Conservation (phyloP, 306 rosid genomes). For the Sicyos baderoa region DNA sequence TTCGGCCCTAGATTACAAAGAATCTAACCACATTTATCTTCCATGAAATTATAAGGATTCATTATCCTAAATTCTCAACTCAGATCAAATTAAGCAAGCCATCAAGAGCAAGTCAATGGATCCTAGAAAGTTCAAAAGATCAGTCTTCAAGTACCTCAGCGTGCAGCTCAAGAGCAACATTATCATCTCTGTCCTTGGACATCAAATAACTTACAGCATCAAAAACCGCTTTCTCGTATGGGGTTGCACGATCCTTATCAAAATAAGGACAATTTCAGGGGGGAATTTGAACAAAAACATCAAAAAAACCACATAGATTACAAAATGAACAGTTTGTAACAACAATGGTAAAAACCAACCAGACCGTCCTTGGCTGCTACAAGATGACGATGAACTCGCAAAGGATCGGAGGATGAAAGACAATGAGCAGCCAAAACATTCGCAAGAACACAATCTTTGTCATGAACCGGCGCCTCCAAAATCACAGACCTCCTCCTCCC, state of each 20-base stretch:
- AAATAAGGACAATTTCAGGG: background rate
- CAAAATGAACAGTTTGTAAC: background rate
- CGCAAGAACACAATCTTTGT: constrained; percentile 65
- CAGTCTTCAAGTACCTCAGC: constrained; percentile 33
- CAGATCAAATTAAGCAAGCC: background rate
- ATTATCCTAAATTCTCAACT: background rate
- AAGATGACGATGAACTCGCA: constrained; percentile 40
- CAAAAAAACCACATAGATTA: background rate
- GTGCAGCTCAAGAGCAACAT: constrained; percentile 57
- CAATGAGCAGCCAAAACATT: constrained; percentile 59
- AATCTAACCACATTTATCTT: background rate
- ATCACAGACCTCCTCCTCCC: constrained; percentile 77
- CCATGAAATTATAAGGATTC: background rate
- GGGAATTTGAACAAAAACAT: background rate
- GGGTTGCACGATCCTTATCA: constrained; percentile 65
- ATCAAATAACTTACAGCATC: constrained; percentile 49
- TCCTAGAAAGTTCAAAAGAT: background rate
- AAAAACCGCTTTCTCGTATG: constrained; percentile 69
- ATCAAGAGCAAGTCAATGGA: background rate
- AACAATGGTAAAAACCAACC: constrained; percentile 29
- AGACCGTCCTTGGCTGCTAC: constrained; percentile 49
- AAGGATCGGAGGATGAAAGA: constrained; percentile 43
- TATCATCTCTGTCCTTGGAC: constrained; percentile 56
- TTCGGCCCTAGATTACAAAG: background rate
- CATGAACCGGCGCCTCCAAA: constrained; percentile 54